A percentile compares a stretch with the other conserved stretches of the same genome.
Evolutionary conservation across 139 green algal genomes (phyloP).

Genomic region (Chlorella sp.): DNA sequence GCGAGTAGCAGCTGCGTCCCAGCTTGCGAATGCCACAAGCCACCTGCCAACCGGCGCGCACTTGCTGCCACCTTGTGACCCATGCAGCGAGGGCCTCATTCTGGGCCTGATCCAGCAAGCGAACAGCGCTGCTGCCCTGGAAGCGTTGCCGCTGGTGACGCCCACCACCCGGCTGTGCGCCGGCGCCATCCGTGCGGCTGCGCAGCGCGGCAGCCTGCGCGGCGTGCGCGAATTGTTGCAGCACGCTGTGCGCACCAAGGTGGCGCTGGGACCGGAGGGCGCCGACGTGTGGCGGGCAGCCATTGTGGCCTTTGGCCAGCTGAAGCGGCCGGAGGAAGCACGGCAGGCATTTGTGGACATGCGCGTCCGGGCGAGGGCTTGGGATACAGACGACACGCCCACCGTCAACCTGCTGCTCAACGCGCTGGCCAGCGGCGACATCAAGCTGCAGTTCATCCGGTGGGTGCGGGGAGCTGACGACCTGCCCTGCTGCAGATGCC

Average conservation of each 20-base stretch:
- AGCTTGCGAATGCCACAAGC: neutral
- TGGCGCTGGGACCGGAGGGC: neutral
- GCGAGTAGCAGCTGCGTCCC: neutral
- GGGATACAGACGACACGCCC: slow-evolving; percentile 17
- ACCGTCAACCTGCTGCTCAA: slow-evolving; percentile 47
- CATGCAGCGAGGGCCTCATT: slow-evolving; percentile 24
- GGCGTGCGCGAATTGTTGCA: slow-evolving; percentile 10
- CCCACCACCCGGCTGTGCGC: neutral
- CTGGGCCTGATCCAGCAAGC: neutral
- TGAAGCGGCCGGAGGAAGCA: slow-evolving; percentile 11
- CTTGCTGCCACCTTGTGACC: neutral
- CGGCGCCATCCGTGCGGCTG: neutral
- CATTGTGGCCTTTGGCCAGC: slow-evolving; percentile 26
- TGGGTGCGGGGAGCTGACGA: neutral
- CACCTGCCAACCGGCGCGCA: too few relatives aligned
- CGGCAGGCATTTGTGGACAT: slow-evolving; percentile 33
- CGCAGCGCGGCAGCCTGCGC: neutral
- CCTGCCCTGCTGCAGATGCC: neutral
- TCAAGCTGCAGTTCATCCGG: slow-evolving; percentile 28
- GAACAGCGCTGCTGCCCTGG: neutral
- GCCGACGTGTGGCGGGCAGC: slow-evolving; percentile 28
- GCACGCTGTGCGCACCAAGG: neutral
- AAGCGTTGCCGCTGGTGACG: slow-evolving; percentile 8
- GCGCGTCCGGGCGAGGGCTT: slow-evolving; percentile 7
- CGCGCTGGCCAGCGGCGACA: slow-evolving; percentile 21